These are phyloP conservation scores for Alternaria ethzedia DNA, from an alignment of 2,329 filamentous ascomycete species.

Conservation along the genomic window DNA sequence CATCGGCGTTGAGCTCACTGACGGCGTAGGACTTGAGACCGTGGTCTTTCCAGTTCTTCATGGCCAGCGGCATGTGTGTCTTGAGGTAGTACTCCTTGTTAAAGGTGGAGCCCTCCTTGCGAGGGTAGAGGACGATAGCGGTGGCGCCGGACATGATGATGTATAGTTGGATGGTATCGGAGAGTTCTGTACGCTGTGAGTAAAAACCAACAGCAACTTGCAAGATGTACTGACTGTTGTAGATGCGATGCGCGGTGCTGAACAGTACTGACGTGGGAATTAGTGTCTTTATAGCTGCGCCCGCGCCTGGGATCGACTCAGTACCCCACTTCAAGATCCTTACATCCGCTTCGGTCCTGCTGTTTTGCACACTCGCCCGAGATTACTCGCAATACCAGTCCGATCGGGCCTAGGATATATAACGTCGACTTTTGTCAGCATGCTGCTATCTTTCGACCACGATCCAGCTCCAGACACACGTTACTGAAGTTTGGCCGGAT, in stretches of 20 bases:
- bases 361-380: background rate
- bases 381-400: background rate
- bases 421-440: background rate
- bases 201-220: background rate
- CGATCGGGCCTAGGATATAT: background rate
- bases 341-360: slow-evolving; percentile 9
- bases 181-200: background rate
- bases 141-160: slow-evolving; percentile 25
- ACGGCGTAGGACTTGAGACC: slow-evolving; percentile 48
- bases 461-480: background rate
- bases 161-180: background rate
- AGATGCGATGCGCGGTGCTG: background rate
- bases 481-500: background rate
- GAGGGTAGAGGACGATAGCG: slow-evolving; percentile 50
- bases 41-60: slow-evolving; percentile 46
- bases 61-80: slow-evolving; percentile 56
- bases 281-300: slow-evolving; percentile 13
- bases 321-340: slow-evolving; percentile 23
- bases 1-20: slow-evolving; percentile 25
- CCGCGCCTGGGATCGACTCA: background rate
- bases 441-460: background rate
- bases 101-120: slow-evolving; percentile 51
- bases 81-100: slow-evolving; percentile 58
- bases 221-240: background rate
- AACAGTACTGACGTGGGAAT: background rate